Evolutionary conservation across 176 grass and related monocot genomes (phyloP), one percentile per base, ranked within the genome.

Genomic region (Panicum miliaceum): DNA sequence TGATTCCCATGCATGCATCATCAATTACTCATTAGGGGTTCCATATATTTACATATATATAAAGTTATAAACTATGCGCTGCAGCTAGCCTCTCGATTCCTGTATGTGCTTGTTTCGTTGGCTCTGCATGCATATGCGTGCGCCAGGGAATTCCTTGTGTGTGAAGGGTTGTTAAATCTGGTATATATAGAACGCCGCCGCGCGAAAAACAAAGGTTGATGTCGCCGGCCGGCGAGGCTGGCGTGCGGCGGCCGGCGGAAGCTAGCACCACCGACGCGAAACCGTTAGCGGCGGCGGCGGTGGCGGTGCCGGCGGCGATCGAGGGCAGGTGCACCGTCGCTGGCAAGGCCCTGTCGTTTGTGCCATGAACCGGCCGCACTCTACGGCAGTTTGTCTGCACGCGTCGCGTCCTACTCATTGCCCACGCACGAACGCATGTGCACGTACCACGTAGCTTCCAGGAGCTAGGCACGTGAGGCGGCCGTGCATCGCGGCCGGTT

Each of bases 1-100:
- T 48, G 70, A 76, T 87, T 87, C 61, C 25, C 19, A 2, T 35
- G 45, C 71, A 19, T 34, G 19, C 62, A 75, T 81, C 77, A 47
- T 75, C 56, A 75, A n/a, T n/a, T n/a, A n/a, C n/a, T n/a, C n/a
- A n/a, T n/a, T n/a, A n/a, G n/a, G 59, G 68, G 42, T 29, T 84
- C 46, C 32, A 32, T 27, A 2, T n/a, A 3, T 5, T n/a, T 8
- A 19, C 6, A 19, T 53, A 14, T 52, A 12, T 50, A 50, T 63
- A 22, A 18, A 43, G 7, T 32, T 47, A 15, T 18, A 41, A 41
- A 8, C 40, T 41, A 16, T 69, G 3, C 15, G 16, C 16, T 62
- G 32, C 19, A 34, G 20, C 20, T 53, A 16, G n/a, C 5, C 40
- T 47, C 34, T 47, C 34, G 62, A 47, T 67, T 34, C 71, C 18